phyloP scores from a whole-genome alignment of 305 asterid species.

The Striga hermonthica region DNA sequence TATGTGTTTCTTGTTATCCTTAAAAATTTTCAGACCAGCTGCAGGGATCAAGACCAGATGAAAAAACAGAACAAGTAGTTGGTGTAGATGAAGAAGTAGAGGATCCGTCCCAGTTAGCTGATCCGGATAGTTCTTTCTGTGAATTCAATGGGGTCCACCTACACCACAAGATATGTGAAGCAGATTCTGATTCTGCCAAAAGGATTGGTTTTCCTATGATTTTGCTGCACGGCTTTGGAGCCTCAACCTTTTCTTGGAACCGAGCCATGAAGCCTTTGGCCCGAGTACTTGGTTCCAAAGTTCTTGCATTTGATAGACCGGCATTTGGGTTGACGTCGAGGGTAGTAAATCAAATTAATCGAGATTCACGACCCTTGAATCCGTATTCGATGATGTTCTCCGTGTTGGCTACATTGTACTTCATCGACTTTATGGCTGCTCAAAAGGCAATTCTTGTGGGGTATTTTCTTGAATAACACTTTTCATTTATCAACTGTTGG shows the following conservation, averaged over 20 bases:
- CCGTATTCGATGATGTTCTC: slow-evolving; percentile 79
- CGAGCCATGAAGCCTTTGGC: slow-evolving; percentile 77
- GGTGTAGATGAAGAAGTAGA: slow-evolving; percentile 67
- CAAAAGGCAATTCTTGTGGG: slow-evolving; percentile 84
- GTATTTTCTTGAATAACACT: slow-evolving; percentile 46
- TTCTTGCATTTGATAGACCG: slow-evolving; percentile 93
- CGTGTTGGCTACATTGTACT: slow-evolving; percentile 68
- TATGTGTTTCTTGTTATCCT: not conserved
- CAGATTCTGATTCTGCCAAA: slow-evolving; percentile 36
- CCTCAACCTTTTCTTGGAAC: slow-evolving; percentile 84
- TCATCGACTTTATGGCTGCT: slow-evolving; percentile 69
- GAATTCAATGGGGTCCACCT: slow-evolving; percentile 79
- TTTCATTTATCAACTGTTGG: too few species aligned
- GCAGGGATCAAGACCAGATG: slow-evolving; percentile 39
- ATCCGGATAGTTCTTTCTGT: slow-evolving; percentile 82
- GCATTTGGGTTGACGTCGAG: slow-evolving; percentile 94
- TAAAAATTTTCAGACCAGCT: slow-evolving; percentile 43
- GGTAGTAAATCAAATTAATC: slow-evolving; percentile 35
- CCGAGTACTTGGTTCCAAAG: slow-evolving; percentile 51
- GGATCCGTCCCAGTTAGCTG: slow-evolving; percentile 67
- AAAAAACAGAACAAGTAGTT: slow-evolving; percentile 44
- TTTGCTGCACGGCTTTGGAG: slow-evolving; percentile 93
- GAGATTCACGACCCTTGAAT: slow-evolving; percentile 56
- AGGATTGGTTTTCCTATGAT: slow-evolving; percentile 60
- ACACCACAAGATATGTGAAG: slow-evolving; percentile 81